Evolutionary conservation across 2,329 filamentous ascomycete genomes (phyloP), one percentile per base, ranked within the genome.

Genomic region (Trichoderma lentiforme): DNA sequence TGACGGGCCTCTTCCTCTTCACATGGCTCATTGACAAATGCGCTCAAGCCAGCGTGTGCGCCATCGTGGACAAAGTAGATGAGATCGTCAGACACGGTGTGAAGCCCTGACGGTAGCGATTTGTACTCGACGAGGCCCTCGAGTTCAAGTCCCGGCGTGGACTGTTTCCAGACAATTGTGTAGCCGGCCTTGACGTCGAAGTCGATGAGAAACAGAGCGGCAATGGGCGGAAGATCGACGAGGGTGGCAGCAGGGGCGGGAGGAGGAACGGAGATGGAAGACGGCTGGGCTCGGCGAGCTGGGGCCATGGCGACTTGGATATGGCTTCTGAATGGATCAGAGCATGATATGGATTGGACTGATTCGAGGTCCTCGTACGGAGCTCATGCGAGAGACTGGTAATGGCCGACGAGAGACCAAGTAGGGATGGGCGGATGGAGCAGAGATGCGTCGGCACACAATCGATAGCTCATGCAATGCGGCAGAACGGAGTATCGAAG

Each of bases 41-140:
- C 94, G 83, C 94, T 97, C 76, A 98, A 86, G 32, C 96, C 96
- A 6, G 94, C 95, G 83, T 94, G 91, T 60, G 89, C 86, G 62
- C 89, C 84, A 73, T 89, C 91, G 79, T 98, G 94, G 57, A 97
- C 91, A 81, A 98, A 99, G 84, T 98, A 99, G 78, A 94, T 93
- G 66, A 98, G 86, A 81, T 99, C 96, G 75, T 95, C 90, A 36
- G 91, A 86, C 24, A 98, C 93, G 71, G 93, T 92, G 82, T 99
- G 96, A 64, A 98, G 83, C 28, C 96, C 96, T 0, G 95, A 98
- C 3, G 96, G 96, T 61, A 99, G 87, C 73, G 94, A 97, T 83
- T 98, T 98, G 87, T 94, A 99, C 83, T 99, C 96, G 78, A 98
- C 94, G 28, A 92, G 90, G 70, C 94, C 94, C 76, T 97, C 93